Conservation (phyloP, 1,284 basidiomycete genomes). For the Moesziomyces sp. region DNA sequence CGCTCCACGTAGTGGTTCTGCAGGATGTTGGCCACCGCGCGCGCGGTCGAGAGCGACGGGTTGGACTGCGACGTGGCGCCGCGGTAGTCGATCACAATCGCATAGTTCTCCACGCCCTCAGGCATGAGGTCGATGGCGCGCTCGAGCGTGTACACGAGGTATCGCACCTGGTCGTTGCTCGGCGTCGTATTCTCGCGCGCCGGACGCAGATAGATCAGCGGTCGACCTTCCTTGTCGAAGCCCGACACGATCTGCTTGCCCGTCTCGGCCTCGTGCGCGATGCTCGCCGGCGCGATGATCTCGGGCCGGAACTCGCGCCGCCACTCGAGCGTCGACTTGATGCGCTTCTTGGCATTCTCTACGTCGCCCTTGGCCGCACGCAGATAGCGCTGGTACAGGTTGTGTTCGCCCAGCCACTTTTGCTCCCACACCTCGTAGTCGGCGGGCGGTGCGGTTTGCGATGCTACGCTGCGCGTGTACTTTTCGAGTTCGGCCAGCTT, state of each 20-base stretch:
- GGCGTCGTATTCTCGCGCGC: constrained; percentile 63
- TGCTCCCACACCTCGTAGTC: constrained; percentile 57
- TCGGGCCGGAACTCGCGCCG: constrained; percentile 62
- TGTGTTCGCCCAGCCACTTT: constrained; percentile 50
- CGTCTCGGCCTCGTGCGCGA: constrained; percentile 57
- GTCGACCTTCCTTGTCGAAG: constrained; percentile 60
- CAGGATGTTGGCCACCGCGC: constrained; percentile 73
- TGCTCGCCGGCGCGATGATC: constrained; percentile 57
- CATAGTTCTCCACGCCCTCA: constrained; percentile 52
- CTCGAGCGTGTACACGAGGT: constrained; percentile 64
- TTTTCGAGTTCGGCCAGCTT: constrained; percentile 36
- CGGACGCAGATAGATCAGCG: constrained; percentile 63
- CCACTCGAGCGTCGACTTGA: constrained; percentile 62
- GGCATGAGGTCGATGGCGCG: constrained; percentile 63
- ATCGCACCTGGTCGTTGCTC: constrained; percentile 57
- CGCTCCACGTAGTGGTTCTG: constrained; percentile 92
- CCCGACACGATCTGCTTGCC: constrained; percentile 65
- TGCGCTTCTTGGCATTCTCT: constrained; percentile 58
- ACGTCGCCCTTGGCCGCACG: constrained; percentile 60
- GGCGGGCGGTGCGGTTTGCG: constrained; percentile 12
- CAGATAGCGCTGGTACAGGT: constrained; percentile 57
- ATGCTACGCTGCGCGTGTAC: constrained; percentile 16
- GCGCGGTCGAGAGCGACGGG: constrained; percentile 51
- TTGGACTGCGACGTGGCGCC: constrained; percentile 49
- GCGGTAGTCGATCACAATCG: constrained; percentile 61